Evolutionary conservation across 352 stramenopile species (phyloP).

Genomic region (Phytophthora meadii): DNA sequence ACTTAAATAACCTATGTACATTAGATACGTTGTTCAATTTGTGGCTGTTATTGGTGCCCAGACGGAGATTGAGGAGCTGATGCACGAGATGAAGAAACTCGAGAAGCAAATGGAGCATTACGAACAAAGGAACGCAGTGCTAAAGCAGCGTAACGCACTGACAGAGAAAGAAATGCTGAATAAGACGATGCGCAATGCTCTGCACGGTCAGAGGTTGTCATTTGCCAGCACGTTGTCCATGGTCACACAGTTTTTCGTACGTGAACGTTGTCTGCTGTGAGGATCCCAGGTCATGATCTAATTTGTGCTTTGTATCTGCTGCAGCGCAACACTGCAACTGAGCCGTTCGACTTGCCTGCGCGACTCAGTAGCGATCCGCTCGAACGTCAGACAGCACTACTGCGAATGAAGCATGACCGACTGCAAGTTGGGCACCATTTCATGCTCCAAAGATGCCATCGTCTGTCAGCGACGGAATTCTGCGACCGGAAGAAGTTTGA

Average conservation of each 20-base stretch:
- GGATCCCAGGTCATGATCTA: neutral
- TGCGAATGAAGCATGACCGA: conserved; percentile 37
- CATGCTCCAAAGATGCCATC: conserved; percentile 31
- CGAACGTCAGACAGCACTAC: conserved; percentile 20
- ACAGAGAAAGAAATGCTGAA: conserved; percentile 25
- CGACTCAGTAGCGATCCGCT: conserved; percentile 25
- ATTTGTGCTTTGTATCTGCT: conserved; percentile 1
- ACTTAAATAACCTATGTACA: neutral
- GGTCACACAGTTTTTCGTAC: conserved; percentile 39
- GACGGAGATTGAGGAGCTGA: conserved; percentile 33
- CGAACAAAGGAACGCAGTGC: conserved; percentile 9
- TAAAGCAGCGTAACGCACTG: conserved; percentile 25
- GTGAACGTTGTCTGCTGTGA: neutral
- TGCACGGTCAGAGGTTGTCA: conserved; percentile 28
- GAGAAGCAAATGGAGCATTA: conserved; percentile 29
- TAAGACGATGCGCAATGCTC: conserved; percentile 17
- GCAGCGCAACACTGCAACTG: conserved; percentile 23
- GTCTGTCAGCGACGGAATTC: conserved; percentile 38
- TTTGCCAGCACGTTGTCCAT: conserved; percentile 37
- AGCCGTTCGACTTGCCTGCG: conserved; percentile 37
- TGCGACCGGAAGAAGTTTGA: conserved; percentile 52
- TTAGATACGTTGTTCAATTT: neutral
- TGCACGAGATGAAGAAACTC: conserved; percentile 26
- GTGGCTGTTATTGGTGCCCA: conserved; percentile 3
- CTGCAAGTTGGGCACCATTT: conserved; percentile 41